phyloP scores from a whole-genome alignment of 306 rosid genomes.

The Abrus precatorius region DNA sequence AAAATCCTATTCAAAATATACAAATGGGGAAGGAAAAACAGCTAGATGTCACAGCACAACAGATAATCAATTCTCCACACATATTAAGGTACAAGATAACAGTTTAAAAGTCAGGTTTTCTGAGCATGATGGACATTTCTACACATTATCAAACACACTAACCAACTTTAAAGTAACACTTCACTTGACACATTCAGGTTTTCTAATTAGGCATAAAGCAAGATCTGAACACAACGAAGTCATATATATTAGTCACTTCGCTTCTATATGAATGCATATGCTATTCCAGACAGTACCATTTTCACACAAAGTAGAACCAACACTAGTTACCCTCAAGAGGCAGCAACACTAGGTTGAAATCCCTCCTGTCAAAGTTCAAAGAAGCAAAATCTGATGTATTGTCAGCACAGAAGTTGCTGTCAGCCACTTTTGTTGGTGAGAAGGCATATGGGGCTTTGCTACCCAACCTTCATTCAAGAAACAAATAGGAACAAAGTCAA shows the following conservation, averaged over 20 bases:
- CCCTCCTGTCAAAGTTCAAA: slow-evolving; percentile 47
- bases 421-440: slow-evolving; percentile 43
- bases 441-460: slow-evolving; percentile 64
- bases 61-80: slow-evolving; percentile 3
- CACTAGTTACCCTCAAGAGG: slow-evolving; percentile 34
- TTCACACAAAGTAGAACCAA: slow-evolving; percentile 4
- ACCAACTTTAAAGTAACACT: slow-evolving; percentile 42
- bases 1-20: not conserved
- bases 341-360: slow-evolving; percentile 44
- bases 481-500: slow-evolving; percentile 24
- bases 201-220: slow-evolving; percentile 8
- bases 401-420: slow-evolving; percentile 35
- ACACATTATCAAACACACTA: not conserved
- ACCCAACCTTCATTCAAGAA: slow-evolving; percentile 59
- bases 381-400: slow-evolving; percentile 43
- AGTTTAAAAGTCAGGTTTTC: not conserved
- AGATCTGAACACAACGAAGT: slow-evolving; percentile 27
- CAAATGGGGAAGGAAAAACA: not conserved
- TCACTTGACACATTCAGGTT: slow-evolving; percentile 26
- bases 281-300: not conserved
- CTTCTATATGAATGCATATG: slow-evolving; percentile 30
- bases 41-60: not conserved
- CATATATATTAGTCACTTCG: slow-evolving; percentile 15
- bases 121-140: not conserved
- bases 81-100: slow-evolving; percentile 23